phyloP scores from a whole-genome alignment of 495 filamentous ascomycete species.

The Penicillium taxi region DNA sequence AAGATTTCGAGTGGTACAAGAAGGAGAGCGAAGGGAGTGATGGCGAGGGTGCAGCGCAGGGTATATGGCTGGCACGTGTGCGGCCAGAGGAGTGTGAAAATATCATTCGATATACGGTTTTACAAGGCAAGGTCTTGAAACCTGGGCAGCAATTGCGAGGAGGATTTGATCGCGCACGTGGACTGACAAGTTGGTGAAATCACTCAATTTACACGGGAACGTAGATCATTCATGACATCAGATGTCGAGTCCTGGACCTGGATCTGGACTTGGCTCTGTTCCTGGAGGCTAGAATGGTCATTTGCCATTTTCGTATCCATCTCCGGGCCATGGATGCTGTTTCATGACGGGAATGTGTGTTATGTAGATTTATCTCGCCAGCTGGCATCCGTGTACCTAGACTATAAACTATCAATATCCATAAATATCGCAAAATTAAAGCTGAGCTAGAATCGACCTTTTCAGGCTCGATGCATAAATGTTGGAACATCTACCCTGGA shows the following conservation, averaged over 20 bases:
- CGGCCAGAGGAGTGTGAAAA: slow-evolving; percentile 90
- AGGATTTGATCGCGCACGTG: slow-evolving; percentile 77
- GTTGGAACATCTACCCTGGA: too few species aligned
- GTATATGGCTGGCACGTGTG: slow-evolving; percentile 89
- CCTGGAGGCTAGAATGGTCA: not conserved
- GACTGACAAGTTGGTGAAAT: slow-evolving; percentile 75
- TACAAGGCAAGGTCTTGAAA: slow-evolving; percentile 93
- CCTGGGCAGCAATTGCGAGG: slow-evolving; percentile 73
- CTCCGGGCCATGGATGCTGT: too few species aligned
- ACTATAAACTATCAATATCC: too few species aligned
- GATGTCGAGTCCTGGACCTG: not conserved
- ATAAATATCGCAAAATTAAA: too few species aligned
- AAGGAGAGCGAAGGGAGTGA: slow-evolving; percentile 23
- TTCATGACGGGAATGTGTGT: too few species aligned
- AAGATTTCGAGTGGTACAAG: slow-evolving; percentile 48
- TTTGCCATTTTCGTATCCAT: too few species aligned
- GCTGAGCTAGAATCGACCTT: too few species aligned
- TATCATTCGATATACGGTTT: slow-evolving; percentile 77
- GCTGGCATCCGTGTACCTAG: too few species aligned
- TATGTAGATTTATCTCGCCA: too few species aligned
- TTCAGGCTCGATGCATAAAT: too few species aligned
- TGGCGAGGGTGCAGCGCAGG: slow-evolving; percentile 64
- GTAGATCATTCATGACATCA: not conserved
- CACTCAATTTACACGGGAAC: too few species aligned
- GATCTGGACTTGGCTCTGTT: not conserved